A percentile compares a stretch with the other conserved stretches of the same genome.
phyloP scores from a whole-genome alignment of 345 rosid species.

The Kandelia obovata region DNA sequence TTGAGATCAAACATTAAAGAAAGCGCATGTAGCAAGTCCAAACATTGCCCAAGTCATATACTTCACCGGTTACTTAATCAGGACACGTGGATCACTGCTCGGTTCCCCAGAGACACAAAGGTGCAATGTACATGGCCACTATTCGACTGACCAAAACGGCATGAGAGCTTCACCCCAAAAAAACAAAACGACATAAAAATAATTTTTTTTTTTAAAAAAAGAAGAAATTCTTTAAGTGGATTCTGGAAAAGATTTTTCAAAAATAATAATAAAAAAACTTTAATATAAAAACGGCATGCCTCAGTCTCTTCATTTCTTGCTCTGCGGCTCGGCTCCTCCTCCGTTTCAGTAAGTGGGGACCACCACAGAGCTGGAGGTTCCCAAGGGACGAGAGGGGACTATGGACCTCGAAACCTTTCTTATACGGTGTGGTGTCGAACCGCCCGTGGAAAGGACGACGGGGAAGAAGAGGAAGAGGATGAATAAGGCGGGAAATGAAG shows the following conservation, averaged over 20 bases:
- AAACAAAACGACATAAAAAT: not conserved
- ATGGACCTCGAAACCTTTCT: not conserved
- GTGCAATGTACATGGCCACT: not conserved
- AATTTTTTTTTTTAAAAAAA: no score
- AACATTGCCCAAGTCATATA: no score
- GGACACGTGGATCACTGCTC: not conserved
- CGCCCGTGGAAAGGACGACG: conserved; percentile 11
- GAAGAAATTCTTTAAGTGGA: no score
- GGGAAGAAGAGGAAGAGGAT: conserved; percentile 11
- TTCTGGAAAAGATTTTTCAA: no score
- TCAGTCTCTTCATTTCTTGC: no score
- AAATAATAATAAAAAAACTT: no score
- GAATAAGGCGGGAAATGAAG: conserved; percentile 9
- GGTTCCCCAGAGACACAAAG: not conserved
- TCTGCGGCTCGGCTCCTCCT: not conserved
- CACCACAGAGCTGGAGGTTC: not conserved
- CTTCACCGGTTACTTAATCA: not conserved
- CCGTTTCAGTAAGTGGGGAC: not conserved
- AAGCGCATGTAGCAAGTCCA: no score
- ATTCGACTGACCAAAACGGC: conserved; percentile 2
- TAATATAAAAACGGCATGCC: no score
- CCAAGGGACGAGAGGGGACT: not conserved
- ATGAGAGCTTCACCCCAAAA: not conserved
- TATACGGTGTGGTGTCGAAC: not conserved
- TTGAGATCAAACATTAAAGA: no score